Evolutionary conservation across 495 filamentous ascomycete genomes (phyloP), one percentile per base, ranked within the genome.

Genomic region (Cercophora newfieldiana): DNA sequence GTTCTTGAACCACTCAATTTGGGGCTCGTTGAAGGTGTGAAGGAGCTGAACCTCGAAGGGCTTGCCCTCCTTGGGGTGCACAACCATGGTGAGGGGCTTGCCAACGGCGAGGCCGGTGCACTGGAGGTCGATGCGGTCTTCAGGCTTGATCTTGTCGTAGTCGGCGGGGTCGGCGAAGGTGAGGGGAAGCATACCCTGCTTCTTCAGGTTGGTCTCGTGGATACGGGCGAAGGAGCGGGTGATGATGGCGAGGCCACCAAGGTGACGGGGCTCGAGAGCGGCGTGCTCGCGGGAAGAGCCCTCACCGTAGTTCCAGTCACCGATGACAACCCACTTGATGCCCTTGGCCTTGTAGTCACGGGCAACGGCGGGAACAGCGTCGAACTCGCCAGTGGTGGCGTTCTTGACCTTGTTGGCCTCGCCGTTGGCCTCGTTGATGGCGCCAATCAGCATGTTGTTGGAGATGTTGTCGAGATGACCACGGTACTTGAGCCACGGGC

Each of bases 151-250:
- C 85, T 91, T 95, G 78, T 99, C 95, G 80, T 99, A 99, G 80
- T 99, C 95, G 76, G 89, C 96, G 26, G 96, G 95, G 75, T 97
- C 89, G 60, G 87, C 77, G 82, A 99, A 99, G 70, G 93, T 97
- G 58, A 99, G 86, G 73, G 95, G 95, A 82, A 99, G 91, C 93
- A 99, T 95, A 83, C 95, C 95, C 87, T 99, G 95, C 89, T 99
- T 99, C 92, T 99, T 99, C 83, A 99, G 82, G 87, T 99, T 99
- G 83, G 95, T 99, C 85, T 99, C 95, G 87, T 99, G 95, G 77
- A 99, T 99, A 90, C 95, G 96, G 74, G 95, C 95, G 78, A 99
- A 99, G 72, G 87, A 90, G 75, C 91, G 89, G 78, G 91, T 94
- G 80, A 99, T 96, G 87, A 99, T 96, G 72, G 96, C 95, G 69